These are phyloP conservation scores for Tilletia caries DNA, from an alignment of 1,284 basidiomycete genomes.

Conservation along the genomic window DNA sequence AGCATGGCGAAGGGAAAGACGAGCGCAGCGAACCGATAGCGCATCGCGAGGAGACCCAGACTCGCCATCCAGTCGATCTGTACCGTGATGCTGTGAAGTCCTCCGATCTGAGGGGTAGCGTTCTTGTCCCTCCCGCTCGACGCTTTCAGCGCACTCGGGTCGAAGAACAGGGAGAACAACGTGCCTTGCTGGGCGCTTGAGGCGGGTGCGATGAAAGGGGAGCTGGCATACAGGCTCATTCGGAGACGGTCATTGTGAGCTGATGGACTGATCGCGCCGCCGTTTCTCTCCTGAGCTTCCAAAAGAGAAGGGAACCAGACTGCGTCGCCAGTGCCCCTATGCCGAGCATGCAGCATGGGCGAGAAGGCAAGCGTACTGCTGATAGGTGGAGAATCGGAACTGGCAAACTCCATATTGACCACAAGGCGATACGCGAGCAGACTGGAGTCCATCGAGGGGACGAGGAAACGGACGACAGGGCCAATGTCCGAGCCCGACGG, in stretches of 20 bases:
- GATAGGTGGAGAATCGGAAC: slow-evolving; percentile 22
- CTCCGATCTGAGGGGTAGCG: background rate
- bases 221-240: slow-evolving; percentile 34
- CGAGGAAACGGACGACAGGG: slow-evolving; percentile 10
- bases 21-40: slow-evolving; percentile 39
- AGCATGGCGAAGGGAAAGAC: slow-evolving; percentile 40
- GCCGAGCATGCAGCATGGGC: slow-evolving; percentile 37
- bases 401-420: slow-evolving; percentile 28
- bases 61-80: slow-evolving; percentile 39
- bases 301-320: slow-evolving; percentile 34
- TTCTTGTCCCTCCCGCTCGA: background rate
- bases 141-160: slow-evolving; percentile 21
- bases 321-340: slow-evolving; percentile 37
- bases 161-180: slow-evolving; percentile 38
- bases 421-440: slow-evolving; percentile 29
- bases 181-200: slow-evolving; percentile 20
- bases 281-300: background rate
- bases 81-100: slow-evolving; percentile 27
- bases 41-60: slow-evolving; percentile 36
- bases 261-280: background rate
- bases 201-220: slow-evolving; percentile 44
- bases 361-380: slow-evolving; percentile 23
- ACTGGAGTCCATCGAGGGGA: slow-evolving; percentile 30
- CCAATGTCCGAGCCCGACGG: background rate
- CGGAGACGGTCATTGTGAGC: slow-evolving; percentile 18